Base-by-base conservation (phyloP, 345 rosid species). In the Sisymbrium irio region DNA sequence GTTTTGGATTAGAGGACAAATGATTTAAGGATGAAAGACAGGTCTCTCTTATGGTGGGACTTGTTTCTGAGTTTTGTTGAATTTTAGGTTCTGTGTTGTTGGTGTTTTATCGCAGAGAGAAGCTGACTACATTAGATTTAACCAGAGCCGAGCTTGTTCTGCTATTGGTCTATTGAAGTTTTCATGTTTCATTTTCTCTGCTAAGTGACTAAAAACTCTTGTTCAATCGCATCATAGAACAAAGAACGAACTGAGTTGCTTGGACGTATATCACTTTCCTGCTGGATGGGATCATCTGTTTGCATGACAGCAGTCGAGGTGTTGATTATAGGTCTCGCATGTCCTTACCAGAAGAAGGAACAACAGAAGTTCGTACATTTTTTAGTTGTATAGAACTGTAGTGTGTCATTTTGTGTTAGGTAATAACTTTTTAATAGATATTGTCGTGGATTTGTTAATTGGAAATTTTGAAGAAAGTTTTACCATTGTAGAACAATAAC, bases 311-410 rank as follows among this genome's bases (percentile, higher is more conserved):
- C n/a, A n/a, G n/a, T n/a, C n/a, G n/a, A n/a, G n/a, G n/a, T n/a
- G n/a, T n/a, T n/a, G n/a, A n/a, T n/a, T n/a, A n/a, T n/a, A n/a
- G 51, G n/a, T n/a, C n/a, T n/a, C n/a, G n/a, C n/a, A n/a, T n/a
- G n/a, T n/a, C n/a, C n/a, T n/a, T n/a, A n/a, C n/a, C n/a, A n/a
- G n/a, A n/a, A n/a, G n/a, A n/a, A n/a, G n/a, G n/a, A n/a, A 73
- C 92, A 67, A 80, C 89, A 83, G 95, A 90, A 98, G 99, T 96
- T 77, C 9, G n/a, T n/a, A n/a, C n/a, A n/a, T n/a, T n/a, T n/a
- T n/a, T n/a, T n/a, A n/a, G n/a, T n/a, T n/a, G n/a, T n/a, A n/a
- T n/a, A n/a, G n/a, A n/a, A n/a, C n/a, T n/a, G n/a, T n/a, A n/a
- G n/a, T n/a, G n/a, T n/a, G n/a, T n/a, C n/a, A n/a, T n/a, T n/a